Percentiles rank a stretch among this genome's conserved stretches.
phyloP scores from a whole-genome alignment of 1,139 yeast genomes.

The Suhomyces panamericanus region DNA sequence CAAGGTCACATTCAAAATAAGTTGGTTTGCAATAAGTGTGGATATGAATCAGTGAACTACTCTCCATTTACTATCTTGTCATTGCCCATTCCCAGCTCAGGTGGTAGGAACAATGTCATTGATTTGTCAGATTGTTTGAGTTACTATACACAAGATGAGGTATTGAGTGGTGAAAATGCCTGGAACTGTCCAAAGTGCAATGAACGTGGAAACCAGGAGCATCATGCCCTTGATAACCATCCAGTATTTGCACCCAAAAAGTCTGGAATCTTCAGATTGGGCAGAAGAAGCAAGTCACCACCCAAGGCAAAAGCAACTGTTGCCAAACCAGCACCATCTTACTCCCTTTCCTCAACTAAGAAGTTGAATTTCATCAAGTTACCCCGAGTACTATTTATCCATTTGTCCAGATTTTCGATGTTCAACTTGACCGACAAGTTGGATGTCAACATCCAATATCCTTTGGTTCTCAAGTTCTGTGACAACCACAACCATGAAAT shows the following conservation, averaged over 20 bases:
- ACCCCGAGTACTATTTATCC: constrained; percentile 65
- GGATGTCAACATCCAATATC: constrained; percentile 54
- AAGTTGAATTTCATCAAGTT: constrained; percentile 59
- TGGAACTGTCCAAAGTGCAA: constrained; percentile 78
- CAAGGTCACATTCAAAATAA: constrained; percentile 71
- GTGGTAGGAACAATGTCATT: constrained; percentile 28
- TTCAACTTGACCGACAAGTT: constrained; percentile 58
- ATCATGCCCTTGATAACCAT: constrained; percentile 31
- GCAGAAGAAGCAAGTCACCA: constrained; percentile 40
- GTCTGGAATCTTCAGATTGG: constrained; percentile 38
- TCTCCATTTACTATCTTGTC: constrained; percentile 66
- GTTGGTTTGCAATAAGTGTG: constrained; percentile 64
- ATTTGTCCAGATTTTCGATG: constrained; percentile 59
- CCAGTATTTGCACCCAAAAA: constrained; percentile 37
- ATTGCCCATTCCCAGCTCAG: constrained; percentile 59
- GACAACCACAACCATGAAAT: constrained; percentile 43
- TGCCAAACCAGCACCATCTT: constrained; percentile 8
- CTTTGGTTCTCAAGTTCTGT: constrained; percentile 47
- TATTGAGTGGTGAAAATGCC: constrained; percentile 69
- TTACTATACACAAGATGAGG: constrained; percentile 67
- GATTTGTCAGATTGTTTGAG: constrained; percentile 63
- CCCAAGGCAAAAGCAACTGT: constrained; percentile 20
- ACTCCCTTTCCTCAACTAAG: constrained; percentile 44
- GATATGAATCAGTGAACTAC: constrained; percentile 55
- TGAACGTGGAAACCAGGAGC: constrained; percentile 4